Conservation (phyloP, 139 green algal genomes). For the Coelastrella sp. region DNA sequence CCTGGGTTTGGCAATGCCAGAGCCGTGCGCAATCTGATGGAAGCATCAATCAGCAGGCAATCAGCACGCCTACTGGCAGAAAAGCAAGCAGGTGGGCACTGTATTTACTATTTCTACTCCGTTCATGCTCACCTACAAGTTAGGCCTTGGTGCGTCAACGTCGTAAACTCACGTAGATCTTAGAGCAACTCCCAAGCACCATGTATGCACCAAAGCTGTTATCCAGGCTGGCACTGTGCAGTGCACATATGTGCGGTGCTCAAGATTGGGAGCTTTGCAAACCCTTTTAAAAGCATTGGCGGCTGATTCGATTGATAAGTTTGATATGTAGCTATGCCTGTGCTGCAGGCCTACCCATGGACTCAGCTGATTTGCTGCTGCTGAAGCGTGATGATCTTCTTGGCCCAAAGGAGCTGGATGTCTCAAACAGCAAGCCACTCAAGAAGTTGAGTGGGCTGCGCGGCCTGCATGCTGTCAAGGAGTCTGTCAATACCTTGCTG, state of each 20-base stretch:
- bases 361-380: slow-evolving; percentile 50
- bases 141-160: too few species aligned
- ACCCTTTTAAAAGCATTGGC: too few species aligned
- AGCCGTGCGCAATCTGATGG: slow-evolving; percentile 59
- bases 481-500: slow-evolving; percentile 55
- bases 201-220: too few species aligned
- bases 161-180: too few species aligned
- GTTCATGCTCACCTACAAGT: too few species aligned
- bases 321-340: too few species aligned
- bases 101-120: too few species aligned
- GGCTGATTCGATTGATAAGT: too few species aligned
- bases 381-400: slow-evolving; percentile 63
- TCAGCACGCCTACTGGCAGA: slow-evolving; percentile 45
- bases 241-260: too few species aligned
- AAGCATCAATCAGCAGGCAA: slow-evolving; percentile 54
- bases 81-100: not conserved
- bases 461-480: slow-evolving; percentile 58
- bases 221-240: too few species aligned
- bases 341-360: not conserved
- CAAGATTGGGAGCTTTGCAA: too few species aligned
- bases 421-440: slow-evolving; percentile 41
- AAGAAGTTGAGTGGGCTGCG: slow-evolving; percentile 52
- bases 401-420: slow-evolving; percentile 55
- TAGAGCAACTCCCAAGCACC: too few species aligned
- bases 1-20: slow-evolving; percentile 67